Evolutionary conservation across 805 yeast species (phyloP).

Genomic region (Ogataea trehaloabstinens): DNA sequence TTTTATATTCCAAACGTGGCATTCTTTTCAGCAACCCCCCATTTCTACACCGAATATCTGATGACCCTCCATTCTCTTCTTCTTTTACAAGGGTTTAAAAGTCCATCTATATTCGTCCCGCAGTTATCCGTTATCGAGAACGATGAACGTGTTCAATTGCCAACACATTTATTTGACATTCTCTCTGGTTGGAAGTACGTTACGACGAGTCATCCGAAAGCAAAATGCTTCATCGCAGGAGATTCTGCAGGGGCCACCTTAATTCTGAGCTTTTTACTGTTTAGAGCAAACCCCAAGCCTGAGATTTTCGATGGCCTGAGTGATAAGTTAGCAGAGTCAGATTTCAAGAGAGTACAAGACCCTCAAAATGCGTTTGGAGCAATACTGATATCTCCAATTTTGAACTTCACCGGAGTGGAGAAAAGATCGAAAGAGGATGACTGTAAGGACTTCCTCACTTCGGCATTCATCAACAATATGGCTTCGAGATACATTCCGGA

Average conservation of each 20-base stretch:
- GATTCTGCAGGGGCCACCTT: constrained; percentile 52
- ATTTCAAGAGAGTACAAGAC: constrained; percentile 2
- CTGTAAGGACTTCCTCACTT: constrained; percentile 18
- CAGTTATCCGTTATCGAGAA: constrained; percentile 23
- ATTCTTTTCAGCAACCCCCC: constrained; percentile 33
- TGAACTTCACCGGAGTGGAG: constrained; percentile 16
- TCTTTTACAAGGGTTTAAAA: constrained; percentile 46
- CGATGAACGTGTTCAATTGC: constrained; percentile 14
- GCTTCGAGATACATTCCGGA: constrained; percentile 1
- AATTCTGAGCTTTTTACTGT: constrained; percentile 36
- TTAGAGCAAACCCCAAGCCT: constrained; percentile 33
- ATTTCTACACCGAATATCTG: constrained; percentile 45
- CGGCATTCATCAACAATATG: constrained; percentile 13
- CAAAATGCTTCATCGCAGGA: constrained; percentile 38
- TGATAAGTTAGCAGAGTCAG: constrained; percentile 27
- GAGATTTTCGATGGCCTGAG: constrained; percentile 11
- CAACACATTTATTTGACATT: constrained; percentile 28
- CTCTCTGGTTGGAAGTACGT: constrained; percentile 34
- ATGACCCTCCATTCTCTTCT: constrained; percentile 39
- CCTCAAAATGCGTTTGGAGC: constrained; percentile 23
- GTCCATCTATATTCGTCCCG: constrained; percentile 44
- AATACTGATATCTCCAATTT: constrained; percentile 28
- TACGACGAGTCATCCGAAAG: constrained; percentile 17
- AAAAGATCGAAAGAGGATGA: constrained; percentile 10
- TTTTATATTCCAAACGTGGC: constrained; percentile 47